These are phyloP conservation scores for Allium fistulosum DNA, from an alignment of 106 monocot species.

Conservation along the genomic window DNA sequence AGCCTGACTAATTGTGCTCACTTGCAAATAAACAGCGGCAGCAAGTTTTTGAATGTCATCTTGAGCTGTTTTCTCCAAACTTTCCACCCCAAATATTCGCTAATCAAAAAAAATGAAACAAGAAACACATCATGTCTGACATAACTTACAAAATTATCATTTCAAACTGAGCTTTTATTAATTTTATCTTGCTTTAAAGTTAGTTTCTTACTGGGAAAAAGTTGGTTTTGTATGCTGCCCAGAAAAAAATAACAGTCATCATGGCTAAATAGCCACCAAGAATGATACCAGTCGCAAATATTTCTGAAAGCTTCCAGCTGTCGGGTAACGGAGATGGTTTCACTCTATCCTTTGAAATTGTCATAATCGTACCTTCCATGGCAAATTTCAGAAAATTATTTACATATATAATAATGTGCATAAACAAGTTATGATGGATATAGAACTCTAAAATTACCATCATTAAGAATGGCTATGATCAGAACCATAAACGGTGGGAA, in stretches of 20 bases:
- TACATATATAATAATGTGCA: neutral
- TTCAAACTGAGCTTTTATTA: no score
- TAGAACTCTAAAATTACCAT: conserved; percentile 22
- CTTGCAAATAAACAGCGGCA: conserved; percentile 70
- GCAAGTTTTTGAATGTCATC: conserved; percentile 72
- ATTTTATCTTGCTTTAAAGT: no score
- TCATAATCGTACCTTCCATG: conserved; percentile 58
- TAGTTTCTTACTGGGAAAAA: conserved; percentile 42
- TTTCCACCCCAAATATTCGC: conserved; percentile 55
- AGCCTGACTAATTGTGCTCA: conserved; percentile 46
- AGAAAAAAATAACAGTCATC: conserved; percentile 76
- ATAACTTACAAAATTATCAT: no score
- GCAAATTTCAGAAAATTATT: neutral
- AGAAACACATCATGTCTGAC: neutral
- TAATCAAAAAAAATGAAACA: neutral
- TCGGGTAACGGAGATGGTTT: conserved; percentile 71
- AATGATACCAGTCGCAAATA: conserved; percentile 57
- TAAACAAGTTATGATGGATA: neutral
- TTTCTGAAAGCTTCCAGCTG: conserved; percentile 69
- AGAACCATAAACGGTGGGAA: conserved; percentile 77
- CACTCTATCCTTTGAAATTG: conserved; percentile 67
- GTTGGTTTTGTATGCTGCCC: conserved; percentile 59
- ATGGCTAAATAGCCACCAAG: conserved; percentile 60
- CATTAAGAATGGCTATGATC: conserved; percentile 64
- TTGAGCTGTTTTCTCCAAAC: conserved; percentile 65